phyloP scores from a whole-genome alignment of 345 rosid genomes.

The Eucalyptus urophylla region DNA sequence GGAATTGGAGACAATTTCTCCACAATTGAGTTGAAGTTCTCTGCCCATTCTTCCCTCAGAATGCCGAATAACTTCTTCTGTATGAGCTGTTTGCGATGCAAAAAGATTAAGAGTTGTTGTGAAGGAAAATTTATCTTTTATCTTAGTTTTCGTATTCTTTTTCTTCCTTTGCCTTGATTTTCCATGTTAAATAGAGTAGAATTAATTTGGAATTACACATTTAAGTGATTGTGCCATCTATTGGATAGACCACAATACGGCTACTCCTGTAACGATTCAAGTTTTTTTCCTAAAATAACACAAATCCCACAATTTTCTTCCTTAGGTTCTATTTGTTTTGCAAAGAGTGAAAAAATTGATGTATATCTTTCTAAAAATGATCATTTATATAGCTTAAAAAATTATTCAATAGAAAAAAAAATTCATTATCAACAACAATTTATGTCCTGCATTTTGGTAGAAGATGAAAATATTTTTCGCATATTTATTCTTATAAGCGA shows the following conservation, averaged over 20 bases:
- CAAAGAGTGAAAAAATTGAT: fast-evolving
- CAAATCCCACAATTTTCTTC: not conserved
- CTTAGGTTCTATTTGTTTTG: not conserved
- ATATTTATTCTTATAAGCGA: too few species aligned
- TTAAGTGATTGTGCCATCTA: not conserved
- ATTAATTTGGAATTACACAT: not conserved
- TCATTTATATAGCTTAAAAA: too few species aligned
- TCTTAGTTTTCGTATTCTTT: not conserved
- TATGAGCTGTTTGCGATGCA: not conserved
- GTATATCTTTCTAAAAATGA: not conserved
- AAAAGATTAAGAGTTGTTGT: not conserved
- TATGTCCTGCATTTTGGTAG: too few species aligned
- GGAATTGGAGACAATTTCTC: constrained; percentile 1
- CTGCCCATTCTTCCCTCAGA: not conserved
- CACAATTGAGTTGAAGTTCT: not conserved
- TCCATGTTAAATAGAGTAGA: not conserved
- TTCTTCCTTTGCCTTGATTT: not conserved
- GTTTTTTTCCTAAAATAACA: not conserved
- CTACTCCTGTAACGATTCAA: too few species aligned
- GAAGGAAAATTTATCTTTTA: not conserved
- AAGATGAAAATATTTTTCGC: too few species aligned
- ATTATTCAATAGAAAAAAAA: too few species aligned
- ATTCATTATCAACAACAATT: too few species aligned
- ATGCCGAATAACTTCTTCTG: not conserved
- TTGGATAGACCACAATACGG: not conserved